Percentiles rank a stretch among this genome's conserved stretches.
Evolutionary conservation across 192 early-diverging fungal species (phyloP).

Genomic region (Bifiguratus adelaidae): DNA sequence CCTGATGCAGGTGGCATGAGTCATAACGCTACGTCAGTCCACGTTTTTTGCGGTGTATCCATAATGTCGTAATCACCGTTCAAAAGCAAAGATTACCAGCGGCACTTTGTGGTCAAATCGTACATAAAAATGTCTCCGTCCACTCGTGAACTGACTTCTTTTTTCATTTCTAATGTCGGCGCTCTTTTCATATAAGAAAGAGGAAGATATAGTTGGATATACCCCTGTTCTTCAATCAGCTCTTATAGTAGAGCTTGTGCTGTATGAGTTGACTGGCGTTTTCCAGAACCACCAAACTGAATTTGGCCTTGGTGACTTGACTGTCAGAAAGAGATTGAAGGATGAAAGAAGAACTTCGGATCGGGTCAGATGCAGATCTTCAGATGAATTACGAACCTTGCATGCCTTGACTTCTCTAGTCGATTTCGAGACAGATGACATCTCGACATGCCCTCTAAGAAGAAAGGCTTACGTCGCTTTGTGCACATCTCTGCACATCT

Average conservation of each 20-base stretch:
- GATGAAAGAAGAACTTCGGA: neutral
- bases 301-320: conserved; percentile 6
- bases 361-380: neutral
- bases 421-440: conserved; percentile 1
- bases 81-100: too few species aligned
- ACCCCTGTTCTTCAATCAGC: neutral
- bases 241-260: conserved; percentile 1
- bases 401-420: conserved; percentile 2
- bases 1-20: too few species aligned
- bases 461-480: too few species aligned
- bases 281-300: conserved; percentile 4
- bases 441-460: too few species aligned
- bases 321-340: conserved; percentile 1
- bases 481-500: too few species aligned
- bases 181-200: neutral
- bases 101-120: too few species aligned
- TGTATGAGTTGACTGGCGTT: neutral
- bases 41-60: too few species aligned
- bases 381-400: neutral
- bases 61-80: too few species aligned
- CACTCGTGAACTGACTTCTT: neutral
- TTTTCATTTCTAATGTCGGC: neutral
- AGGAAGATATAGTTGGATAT: conserved; percentile 4
- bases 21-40: too few species aligned
- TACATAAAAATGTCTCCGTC: neutral